A percentile compares a stretch with the other conserved stretches of the same genome.
Evolutionary conservation across 306 rosid species (phyloP).

Genomic region (Corylus americana): DNA sequence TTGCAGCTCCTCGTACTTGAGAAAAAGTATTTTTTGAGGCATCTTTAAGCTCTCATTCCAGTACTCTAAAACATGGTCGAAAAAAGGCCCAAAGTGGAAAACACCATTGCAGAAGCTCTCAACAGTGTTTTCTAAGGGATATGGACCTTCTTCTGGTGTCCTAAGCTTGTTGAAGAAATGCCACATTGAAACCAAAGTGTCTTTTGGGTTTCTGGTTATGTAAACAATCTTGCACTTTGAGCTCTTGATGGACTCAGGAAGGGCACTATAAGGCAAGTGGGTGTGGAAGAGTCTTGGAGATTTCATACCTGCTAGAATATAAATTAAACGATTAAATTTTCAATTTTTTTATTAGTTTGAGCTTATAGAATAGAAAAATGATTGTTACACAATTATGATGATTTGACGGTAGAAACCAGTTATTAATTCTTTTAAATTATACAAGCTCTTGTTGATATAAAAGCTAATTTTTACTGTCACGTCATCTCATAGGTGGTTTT

Average conservation of each 20-base stretch:
- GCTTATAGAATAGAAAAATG: too few species aligned
- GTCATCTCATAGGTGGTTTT: too few species aligned
- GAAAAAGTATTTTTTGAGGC: conserved; percentile 18
- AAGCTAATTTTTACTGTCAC: too few species aligned
- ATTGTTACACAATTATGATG: too few species aligned
- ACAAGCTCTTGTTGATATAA: too few species aligned
- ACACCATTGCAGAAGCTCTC: conserved; percentile 22
- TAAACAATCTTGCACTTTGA: conserved; percentile 21
- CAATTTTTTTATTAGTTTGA: too few species aligned
- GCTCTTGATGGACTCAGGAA: conserved; percentile 17
- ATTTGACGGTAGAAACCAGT: too few species aligned
- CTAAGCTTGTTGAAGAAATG: conserved; percentile 17
- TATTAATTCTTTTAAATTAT: too few species aligned
- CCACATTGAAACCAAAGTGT: conserved; percentile 27
- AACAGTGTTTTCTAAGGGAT: conserved; percentile 15
- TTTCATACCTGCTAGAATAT: background rate
- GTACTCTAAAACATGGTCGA: conserved; percentile 27
- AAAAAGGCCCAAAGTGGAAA: conserved; percentile 21
- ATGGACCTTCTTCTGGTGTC: conserved; percentile 22
- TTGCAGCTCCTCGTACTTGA: conserved; percentile 21
- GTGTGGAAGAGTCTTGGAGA: conserved; percentile 32
- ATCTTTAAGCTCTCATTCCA: conserved; percentile 27
- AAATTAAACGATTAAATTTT: too few species aligned
- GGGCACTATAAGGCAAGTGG: conserved; percentile 22
- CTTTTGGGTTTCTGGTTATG: conserved; percentile 29